Percentiles rank a stretch among this genome's conserved stretches.
These are phyloP conservation scores for Nemania abortiva DNA, from an alignment of 2,329 filamentous ascomycete genomes.

Conservation along the genomic window DNA sequence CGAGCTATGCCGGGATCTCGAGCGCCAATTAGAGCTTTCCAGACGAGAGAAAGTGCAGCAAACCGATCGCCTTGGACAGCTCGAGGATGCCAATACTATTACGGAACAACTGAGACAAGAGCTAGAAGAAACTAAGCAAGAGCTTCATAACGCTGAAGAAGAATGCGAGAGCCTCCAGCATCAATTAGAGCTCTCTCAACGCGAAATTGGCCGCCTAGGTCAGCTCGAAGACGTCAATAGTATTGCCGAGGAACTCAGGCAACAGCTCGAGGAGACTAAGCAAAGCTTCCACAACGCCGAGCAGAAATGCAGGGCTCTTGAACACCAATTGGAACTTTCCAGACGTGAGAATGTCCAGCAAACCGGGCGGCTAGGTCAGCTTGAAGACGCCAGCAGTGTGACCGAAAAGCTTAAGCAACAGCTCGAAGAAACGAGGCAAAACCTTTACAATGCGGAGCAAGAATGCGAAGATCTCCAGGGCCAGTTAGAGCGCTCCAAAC, in stretches of 20 bases:
- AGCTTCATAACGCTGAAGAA: constrained; percentile 71
- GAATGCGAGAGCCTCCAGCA: constrained; percentile 54
- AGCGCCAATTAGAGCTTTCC: constrained; percentile 56
- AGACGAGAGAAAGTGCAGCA: constrained; percentile 43
- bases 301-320: constrained; percentile 45
- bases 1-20: constrained; percentile 59
- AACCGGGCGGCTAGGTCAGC: not conserved
- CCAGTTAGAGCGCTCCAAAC: no score
- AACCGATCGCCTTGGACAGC: constrained; percentile 39
- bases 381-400: not conserved
- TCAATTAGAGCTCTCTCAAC: constrained; percentile 55
- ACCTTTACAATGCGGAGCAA: not conserved
- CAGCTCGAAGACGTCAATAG: constrained; percentile 43
- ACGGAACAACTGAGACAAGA: constrained; percentile 55
- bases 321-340: constrained; percentile 23
- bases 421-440: not conserved
- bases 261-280: constrained; percentile 69
- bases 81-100: constrained; percentile 46
- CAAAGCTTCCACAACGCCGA: constrained; percentile 74
- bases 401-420: no score
- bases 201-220: constrained; percentile 42
- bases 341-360: not conserved
- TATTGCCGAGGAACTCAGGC: constrained; percentile 53
- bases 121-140: constrained; percentile 72
- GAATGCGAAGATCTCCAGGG: not conserved